Conservation (phyloP, 2,329 filamentous ascomycete species). For the Fusarium metavorans region DNA sequence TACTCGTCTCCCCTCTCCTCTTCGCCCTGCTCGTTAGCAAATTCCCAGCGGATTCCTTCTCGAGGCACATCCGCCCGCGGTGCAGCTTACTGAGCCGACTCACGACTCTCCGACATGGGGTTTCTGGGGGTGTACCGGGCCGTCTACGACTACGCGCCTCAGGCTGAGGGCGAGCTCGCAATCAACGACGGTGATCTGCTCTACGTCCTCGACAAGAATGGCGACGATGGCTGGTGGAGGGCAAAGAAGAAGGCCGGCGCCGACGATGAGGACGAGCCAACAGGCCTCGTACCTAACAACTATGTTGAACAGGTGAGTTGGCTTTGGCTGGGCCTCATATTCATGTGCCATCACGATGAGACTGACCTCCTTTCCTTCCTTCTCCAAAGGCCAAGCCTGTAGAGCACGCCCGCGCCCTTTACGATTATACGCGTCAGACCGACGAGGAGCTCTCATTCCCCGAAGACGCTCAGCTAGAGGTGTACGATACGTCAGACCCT, state of each 20-base stretch:
- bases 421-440: constrained; percentile 96
- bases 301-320: constrained; percentile 86
- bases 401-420: constrained; percentile 88
- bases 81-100: constrained; percentile 35
- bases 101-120: constrained; percentile 71
- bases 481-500: constrained; percentile 91
- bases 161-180: constrained; percentile 85
- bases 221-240: constrained; percentile 91
- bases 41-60: constrained; percentile 17
- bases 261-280: constrained; percentile 91
- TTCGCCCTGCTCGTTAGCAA: constrained; percentile 11
- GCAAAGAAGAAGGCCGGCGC: constrained; percentile 88
- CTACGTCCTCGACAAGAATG: constrained; percentile 86
- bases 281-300: constrained; percentile 91
- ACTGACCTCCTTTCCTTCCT: constrained; percentile 6
- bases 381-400: constrained; percentile 67
- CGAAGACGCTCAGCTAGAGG: constrained; percentile 84
- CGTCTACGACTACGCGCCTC: constrained; percentile 91
- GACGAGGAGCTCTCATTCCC: constrained; percentile 97
- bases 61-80: constrained; percentile 34
- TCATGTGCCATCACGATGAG: not conserved
- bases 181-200: constrained; percentile 89
- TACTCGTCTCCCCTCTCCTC: not conserved
- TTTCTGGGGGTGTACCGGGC: constrained; percentile 93
- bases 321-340: not conserved